These are phyloP conservation scores for Hibiscus mutabilis DNA, from an alignment of 345 rosid species.

Conservation along the genomic window DNA sequence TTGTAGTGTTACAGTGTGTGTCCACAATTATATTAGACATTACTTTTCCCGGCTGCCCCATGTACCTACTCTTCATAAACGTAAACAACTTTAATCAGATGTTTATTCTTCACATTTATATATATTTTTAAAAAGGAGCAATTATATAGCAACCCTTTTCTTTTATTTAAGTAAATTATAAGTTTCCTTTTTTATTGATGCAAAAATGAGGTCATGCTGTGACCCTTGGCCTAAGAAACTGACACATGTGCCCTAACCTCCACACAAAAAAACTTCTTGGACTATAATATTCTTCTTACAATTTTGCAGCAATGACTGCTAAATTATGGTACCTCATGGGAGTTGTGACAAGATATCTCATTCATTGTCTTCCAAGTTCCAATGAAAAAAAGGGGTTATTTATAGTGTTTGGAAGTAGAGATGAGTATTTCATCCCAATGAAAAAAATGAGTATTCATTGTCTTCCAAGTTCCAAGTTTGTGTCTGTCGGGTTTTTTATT, in stretches of 20 bases:
- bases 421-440: too few species aligned
- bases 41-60: background rate
- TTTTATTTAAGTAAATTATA: background rate
- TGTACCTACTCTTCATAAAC: background rate
- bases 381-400: background rate
- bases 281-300: background rate
- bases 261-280: background rate
- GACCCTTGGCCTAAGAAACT: background rate
- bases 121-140: background rate
- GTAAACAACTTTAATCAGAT: too few species aligned
- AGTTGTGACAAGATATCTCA: background rate
- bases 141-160: background rate
- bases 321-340: background rate
- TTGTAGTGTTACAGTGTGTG: too few species aligned
- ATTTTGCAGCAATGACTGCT: background rate
- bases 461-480: too few species aligned
- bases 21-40: too few species aligned
- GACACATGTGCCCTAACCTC: conserved; percentile 6
- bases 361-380: background rate
- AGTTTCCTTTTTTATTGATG: background rate
- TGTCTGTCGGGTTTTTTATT: too few species aligned
- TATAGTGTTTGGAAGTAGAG: too few species aligned
- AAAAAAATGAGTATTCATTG: too few species aligned
- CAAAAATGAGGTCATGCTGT: conserved; percentile 10
- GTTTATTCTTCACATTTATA: background rate